phyloP scores from a whole-genome alignment of 441 rosid genomes.

The Kokia cookei region DNA sequence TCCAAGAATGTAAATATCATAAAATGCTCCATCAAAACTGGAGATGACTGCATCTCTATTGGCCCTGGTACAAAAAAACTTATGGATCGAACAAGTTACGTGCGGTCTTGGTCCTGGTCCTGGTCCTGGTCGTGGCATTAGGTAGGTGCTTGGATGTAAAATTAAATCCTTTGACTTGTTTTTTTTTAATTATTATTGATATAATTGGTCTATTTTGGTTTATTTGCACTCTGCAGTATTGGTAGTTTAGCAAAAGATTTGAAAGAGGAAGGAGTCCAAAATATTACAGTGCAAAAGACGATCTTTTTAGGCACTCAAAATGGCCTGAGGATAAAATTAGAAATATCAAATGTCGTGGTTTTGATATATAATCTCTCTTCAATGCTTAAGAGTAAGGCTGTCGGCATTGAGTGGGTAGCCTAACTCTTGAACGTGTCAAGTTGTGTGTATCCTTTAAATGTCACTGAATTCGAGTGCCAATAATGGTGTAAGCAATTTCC shows the following conservation, averaged over 20 bases:
- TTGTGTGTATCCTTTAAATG: too few species aligned
- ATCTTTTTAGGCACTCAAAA: conserved; percentile 30
- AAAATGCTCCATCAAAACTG: conserved; percentile 30
- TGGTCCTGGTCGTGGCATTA: conserved; percentile 54
- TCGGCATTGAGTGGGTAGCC: too few species aligned
- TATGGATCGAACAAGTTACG: conserved; percentile 26
- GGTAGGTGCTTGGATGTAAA: conserved; percentile 14
- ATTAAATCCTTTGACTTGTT: background rate
- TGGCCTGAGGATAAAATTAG: conserved; percentile 14
- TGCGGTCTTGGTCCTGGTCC: too few species aligned
- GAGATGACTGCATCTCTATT: conserved; percentile 19
- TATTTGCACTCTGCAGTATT: conserved; percentile 9
- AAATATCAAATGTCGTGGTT: too few species aligned
- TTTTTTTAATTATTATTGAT: background rate
- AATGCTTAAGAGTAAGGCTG: too few species aligned
- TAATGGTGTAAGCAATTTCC: too few species aligned
- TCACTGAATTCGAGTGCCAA: too few species aligned
- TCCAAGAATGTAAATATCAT: conserved; percentile 28
- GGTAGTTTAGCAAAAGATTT: conserved; percentile 34
- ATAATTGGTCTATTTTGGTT: background rate
- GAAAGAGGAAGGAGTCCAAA: conserved; percentile 53
- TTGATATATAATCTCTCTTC: too few species aligned
- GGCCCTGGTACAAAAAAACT: conserved; percentile 41
- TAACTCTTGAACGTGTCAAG: too few species aligned
- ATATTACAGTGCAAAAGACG: conserved; percentile 23